Evolutionary conservation across 1,284 basidiomycete genomes (phyloP).

Genomic region (Cutaneotrichosporon curvatum): DNA sequence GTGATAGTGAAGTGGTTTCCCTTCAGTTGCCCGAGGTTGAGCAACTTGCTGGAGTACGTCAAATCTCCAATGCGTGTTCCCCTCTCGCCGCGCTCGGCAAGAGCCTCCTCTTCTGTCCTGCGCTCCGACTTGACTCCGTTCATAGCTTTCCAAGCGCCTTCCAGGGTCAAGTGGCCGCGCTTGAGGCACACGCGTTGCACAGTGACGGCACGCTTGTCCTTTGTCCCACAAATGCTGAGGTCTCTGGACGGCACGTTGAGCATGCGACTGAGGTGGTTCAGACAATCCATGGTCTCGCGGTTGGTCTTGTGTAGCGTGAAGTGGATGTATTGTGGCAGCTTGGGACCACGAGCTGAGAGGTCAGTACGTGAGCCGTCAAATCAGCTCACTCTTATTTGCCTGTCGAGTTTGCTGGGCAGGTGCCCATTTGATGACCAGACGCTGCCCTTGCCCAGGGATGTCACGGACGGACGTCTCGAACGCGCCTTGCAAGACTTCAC

Average conservation of each 20-base stretch:
- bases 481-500: slow-evolving; percentile 72
- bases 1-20: slow-evolving; percentile 96
- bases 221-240: slow-evolving; percentile 86
- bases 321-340: slow-evolving; percentile 71
- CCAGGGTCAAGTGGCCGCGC: slow-evolving; percentile 68
- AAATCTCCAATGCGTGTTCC: slow-evolving; percentile 86
- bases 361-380: neutral
- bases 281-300: slow-evolving; percentile 91
- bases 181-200: slow-evolving; percentile 83
- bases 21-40: slow-evolving; percentile 90
- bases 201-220: slow-evolving; percentile 96
- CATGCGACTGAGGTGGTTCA: slow-evolving; percentile 67
- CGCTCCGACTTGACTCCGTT: slow-evolving; percentile 59
- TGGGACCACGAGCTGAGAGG: neutral
- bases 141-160: slow-evolving; percentile 72
- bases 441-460: slow-evolving; percentile 19
- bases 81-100: slow-evolving; percentile 72
- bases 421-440: slow-evolving; percentile 39
- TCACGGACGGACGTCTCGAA: slow-evolving; percentile 57
- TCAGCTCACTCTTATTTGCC: neutral
- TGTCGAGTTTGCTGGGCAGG: slow-evolving; percentile 2
- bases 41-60: slow-evolving; percentile 66
- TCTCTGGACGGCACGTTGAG: slow-evolving; percentile 71
- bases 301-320: slow-evolving; percentile 97
- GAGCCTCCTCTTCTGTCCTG: slow-evolving; percentile 54